Base-by-base conservation (phyloP, 148 eudicot species). In the Rhododendron henanense region DNA sequence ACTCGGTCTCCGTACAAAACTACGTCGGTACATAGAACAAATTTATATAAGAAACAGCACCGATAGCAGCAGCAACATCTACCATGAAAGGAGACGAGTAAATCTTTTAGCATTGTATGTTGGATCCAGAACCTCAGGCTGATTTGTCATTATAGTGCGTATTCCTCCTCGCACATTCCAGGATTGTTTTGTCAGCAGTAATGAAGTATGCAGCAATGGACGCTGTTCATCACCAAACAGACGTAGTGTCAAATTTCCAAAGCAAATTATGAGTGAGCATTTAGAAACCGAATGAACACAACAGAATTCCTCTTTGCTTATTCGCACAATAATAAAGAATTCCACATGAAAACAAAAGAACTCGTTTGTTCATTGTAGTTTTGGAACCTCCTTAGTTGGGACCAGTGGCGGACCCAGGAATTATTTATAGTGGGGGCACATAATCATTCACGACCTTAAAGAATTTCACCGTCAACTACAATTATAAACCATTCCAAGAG, bases 191-290 rank as follows among this genome's bases (percentile, higher is more conserved):
- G 90, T 95, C 98, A 74, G 93, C 95, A 35, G 95, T 91, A 55
- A 95, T 94, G 89, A 94, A 95, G 88, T 94, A 93, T 10, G 98
- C 91, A 45, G 98, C 96, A 83, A 93, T 91, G 14, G 95, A 90
- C 13, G 95, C 94, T 95, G 93, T 91, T 23, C 37, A 57, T 10
- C 41, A 74, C 37, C 11, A 45, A 82, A 82, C 75, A 85, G 82
- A 31, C 1, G 0, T 16, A 25, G 19, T n/a, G 6, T 44, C 21
- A 45, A n/a, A 44, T 65, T 83, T n/a, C 19, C 35, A 63, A 82
- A 39, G 51, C 53, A 78, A 41, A 39, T 37, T 13, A 78, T 78
- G 33, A 21, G 6, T n/a, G 53, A 23, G 2, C 79, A 16, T 35
- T 75, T 7, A 31, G 47, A 10, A 44, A 78, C 28, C 11, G 13